Evolutionary conservation across 1,284 basidiomycete species (phyloP), one percentile per base, ranked within the genome.

Genomic region (Ustilago tritici): DNA sequence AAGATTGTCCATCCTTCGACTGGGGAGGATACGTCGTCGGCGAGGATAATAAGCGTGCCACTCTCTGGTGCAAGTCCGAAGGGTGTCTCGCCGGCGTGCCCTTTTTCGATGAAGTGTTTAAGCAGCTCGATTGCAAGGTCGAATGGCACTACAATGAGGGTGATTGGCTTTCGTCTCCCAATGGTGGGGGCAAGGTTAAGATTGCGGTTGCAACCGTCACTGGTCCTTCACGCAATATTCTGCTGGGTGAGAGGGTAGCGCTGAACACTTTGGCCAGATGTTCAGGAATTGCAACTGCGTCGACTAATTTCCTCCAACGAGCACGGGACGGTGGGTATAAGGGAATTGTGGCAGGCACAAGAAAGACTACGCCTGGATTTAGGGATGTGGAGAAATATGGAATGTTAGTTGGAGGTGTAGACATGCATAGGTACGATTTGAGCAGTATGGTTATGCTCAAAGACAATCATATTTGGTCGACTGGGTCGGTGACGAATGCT

Each of bases 381-480:
- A 89, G 97, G 56, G 89, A 98, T 17, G 95, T 99, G 6, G 96
- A 99, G 87, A 99, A 99, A 88, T 98, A 99, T 86, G 97, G 93
- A 10, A 99, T 99, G 97, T 88, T 98, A 53, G 94, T 99, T 32
- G 96, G 97, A 31, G 97, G 96, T 5, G 93, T 98, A 77, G 97
- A 99, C 87, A 89, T 93, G 19, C 97, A 99, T 88, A 90, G 97
- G n/a, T 93, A 98, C 84, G 95, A 98, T 87, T 89, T 99, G 38
- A 95, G 93, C 43, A 94, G 93, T 86, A 99, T 99, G 96, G 96
- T 99, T 85, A 99, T 99, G 96, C 91, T 99, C 83, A 99, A 99
- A 88, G 96, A 99, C 85, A 99, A 99, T 86, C 97, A 99, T 85
- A 95, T 99, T 84, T 98, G 95, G 95, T 95, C 95, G 8, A 93